These are phyloP conservation scores for Nemania sp. DNA, from an alignment of 2,329 filamentous ascomycete genomes.

Conservation along the genomic window DNA sequence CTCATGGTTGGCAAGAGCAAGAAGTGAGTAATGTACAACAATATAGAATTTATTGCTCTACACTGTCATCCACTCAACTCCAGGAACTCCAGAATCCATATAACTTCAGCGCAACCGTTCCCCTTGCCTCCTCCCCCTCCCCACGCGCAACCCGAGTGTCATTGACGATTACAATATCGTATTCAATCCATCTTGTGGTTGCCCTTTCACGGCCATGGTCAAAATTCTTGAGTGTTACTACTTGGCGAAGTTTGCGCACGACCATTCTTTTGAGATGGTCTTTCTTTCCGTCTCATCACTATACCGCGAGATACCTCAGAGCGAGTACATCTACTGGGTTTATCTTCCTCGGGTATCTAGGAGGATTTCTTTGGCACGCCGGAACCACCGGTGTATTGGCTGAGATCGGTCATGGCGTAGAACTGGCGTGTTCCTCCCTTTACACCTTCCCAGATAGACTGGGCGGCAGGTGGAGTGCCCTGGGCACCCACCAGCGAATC, in stretches of 20 bases:
- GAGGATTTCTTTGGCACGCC: conserved; percentile 67
- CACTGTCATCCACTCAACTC: conserved; percentile 25
- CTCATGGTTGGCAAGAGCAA: too few relatives aligned
- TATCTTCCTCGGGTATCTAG: conserved; percentile 41
- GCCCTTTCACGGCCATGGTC: not conserved
- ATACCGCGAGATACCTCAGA: conserved; percentile 29
- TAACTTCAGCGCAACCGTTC: conserved; percentile 17
- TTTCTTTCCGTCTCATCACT: conserved; percentile 22
- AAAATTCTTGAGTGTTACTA: conserved; percentile 3
- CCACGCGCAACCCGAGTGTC: conserved; percentile 13
- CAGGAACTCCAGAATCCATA: conserved; percentile 24
- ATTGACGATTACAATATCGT: not conserved
- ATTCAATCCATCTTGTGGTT: conserved; percentile 4
- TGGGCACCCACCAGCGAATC: conserved; percentile 85
- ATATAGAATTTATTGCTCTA: conserved; percentile 14
- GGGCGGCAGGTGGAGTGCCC: conserved; percentile 77
- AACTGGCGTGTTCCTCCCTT: conserved; percentile 76
- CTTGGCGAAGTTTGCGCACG: not conserved
- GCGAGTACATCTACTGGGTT: conserved; percentile 15
- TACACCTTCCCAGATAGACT: conserved; percentile 77
- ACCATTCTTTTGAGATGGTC: not conserved
- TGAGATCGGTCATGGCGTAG: conserved; percentile 77
- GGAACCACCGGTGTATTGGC: conserved; percentile 67
- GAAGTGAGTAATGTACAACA: not conserved
- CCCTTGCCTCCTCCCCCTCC: too few relatives aligned